Percentiles rank a stretch among this genome's conserved stretches.
These are phyloP conservation scores for Hypoxylon sp. DNA, from an alignment of 2,329 filamentous ascomycete species.

Conservation along the genomic window DNA sequence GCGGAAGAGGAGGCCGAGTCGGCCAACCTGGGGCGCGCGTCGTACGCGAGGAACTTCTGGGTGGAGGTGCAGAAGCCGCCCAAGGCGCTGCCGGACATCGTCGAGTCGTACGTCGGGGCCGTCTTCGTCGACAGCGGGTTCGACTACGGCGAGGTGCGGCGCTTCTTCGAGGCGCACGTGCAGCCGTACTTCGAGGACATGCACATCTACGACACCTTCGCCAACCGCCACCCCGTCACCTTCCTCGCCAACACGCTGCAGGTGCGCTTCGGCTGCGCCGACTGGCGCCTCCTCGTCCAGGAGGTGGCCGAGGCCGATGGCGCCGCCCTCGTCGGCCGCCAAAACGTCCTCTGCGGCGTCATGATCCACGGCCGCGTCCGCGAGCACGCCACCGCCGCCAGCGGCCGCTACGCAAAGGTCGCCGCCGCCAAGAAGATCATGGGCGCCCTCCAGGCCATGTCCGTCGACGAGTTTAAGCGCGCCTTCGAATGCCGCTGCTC, in stretches of 20 bases:
- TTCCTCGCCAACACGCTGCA: constrained; percentile 71
- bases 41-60: constrained; percentile 73
- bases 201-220: constrained; percentile 84
- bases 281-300: constrained; percentile 63
- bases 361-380: constrained; percentile 77
- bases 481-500: constrained; percentile 71
- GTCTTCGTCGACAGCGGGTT: constrained; percentile 90
- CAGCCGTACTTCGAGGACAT: constrained; percentile 85
- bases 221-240: constrained; percentile 85
- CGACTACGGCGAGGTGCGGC: constrained; percentile 74
- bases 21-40: constrained; percentile 46
- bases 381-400: constrained; percentile 67
- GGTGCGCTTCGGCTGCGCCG: constrained; percentile 68
- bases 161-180: constrained; percentile 80
- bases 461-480: constrained; percentile 64
- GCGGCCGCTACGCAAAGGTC: constrained; percentile 76
- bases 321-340: constrained; percentile 50
- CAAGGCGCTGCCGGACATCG: constrained; percentile 81
- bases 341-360: constrained; percentile 72
- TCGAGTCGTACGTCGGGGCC: constrained; percentile 89
- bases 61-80: constrained; percentile 68
- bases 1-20: constrained; percentile 50
- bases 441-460: constrained; percentile 53
- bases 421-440: constrained; percentile 68
- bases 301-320: constrained; percentile 56